Evolutionary conservation across 2,329 filamentous ascomycete species (phyloP).

Genomic region (Fusarium penzigii): DNA sequence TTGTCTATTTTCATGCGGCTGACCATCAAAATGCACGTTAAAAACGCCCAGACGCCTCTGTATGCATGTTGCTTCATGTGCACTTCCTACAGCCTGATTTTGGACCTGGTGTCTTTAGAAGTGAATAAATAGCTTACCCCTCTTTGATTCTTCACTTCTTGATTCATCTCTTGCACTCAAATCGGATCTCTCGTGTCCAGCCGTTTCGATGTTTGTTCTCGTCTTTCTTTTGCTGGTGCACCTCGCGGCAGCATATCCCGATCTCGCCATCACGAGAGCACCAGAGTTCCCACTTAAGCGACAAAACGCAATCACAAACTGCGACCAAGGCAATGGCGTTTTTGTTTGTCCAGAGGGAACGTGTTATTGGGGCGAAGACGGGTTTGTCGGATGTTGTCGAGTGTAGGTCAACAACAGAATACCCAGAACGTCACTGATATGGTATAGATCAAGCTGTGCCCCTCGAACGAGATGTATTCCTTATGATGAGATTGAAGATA

Average conservation of each 20-base stretch:
- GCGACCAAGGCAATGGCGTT: not conserved
- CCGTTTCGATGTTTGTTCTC: not conserved
- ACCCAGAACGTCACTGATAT: not conserved
- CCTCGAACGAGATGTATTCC: constrained; percentile 4
- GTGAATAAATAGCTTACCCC: too few species aligned
- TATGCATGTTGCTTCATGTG: too few species aligned
- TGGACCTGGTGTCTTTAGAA: too few species aligned
- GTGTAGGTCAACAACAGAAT: not conserved
- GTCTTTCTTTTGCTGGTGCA: not conserved
- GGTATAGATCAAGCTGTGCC: constrained; percentile 1
- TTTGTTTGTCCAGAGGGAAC: not conserved
- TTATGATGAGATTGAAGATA: not conserved
- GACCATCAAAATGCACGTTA: too few species aligned
- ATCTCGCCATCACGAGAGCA: constrained; percentile 1
- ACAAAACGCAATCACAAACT: not conserved
- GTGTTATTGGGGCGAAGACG: constrained; percentile 4
- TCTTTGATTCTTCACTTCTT: too few species aligned
- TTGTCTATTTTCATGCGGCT: too few species aligned
- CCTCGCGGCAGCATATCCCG: not conserved
- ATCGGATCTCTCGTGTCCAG: too few species aligned
- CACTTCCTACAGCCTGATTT: too few species aligned
- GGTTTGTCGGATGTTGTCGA: constrained; percentile 3
- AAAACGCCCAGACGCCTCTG: too few species aligned
- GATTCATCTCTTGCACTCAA: too few species aligned
- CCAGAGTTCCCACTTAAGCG: not conserved